These are phyloP conservation scores for Pyrenochaeta sp. DNA, from an alignment of 2,329 filamentous ascomycete species.

Conservation along the genomic window DNA sequence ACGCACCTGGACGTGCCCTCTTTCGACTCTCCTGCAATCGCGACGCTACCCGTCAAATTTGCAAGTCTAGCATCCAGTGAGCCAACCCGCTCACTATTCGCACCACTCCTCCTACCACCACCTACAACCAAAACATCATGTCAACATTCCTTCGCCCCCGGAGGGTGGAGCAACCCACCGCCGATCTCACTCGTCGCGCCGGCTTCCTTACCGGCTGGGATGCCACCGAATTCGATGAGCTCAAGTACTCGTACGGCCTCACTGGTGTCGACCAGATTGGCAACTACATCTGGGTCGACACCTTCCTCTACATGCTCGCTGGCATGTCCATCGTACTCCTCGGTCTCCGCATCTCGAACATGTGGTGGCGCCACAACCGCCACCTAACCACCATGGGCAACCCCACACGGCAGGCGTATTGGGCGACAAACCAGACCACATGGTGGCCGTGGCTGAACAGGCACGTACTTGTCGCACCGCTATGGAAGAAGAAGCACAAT, in stretches of 20 bases:
- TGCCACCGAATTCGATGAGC: conserved; percentile 34
- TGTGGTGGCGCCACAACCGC: conserved; percentile 54
- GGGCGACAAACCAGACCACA: conserved; percentile 53
- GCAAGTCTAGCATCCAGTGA: conserved; percentile 11
- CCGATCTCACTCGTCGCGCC: conserved; percentile 24
- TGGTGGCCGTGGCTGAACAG: conserved; percentile 68
- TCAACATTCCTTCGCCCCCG: conserved; percentile 31
- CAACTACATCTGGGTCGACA: conserved; percentile 58
- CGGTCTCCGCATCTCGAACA: conserved; percentile 50
- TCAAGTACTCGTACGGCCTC: conserved; percentile 54
- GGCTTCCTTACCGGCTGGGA: conserved; percentile 42
- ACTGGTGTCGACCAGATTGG: conserved; percentile 56
- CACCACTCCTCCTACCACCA: conserved; percentile 9
- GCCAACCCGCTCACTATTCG: conserved; percentile 11
- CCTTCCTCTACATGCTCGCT: conserved; percentile 49
- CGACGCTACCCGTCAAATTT: background rate
- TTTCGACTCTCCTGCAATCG: conserved; percentile 7
- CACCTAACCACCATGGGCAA: conserved; percentile 55
- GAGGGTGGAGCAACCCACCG: conserved; percentile 24
- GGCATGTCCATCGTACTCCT: conserved; percentile 48
- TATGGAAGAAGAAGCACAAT: conserved; percentile 79
- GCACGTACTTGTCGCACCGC: conserved; percentile 72
- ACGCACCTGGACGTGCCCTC: conserved; percentile 26
- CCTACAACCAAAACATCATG: conserved; percentile 24
- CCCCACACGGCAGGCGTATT: conserved; percentile 52